Evolutionary conservation across 1,139 yeast genomes (phyloP), one percentile per base, ranked within the genome.

Genomic region (Hanseniaspora sp.): DNA sequence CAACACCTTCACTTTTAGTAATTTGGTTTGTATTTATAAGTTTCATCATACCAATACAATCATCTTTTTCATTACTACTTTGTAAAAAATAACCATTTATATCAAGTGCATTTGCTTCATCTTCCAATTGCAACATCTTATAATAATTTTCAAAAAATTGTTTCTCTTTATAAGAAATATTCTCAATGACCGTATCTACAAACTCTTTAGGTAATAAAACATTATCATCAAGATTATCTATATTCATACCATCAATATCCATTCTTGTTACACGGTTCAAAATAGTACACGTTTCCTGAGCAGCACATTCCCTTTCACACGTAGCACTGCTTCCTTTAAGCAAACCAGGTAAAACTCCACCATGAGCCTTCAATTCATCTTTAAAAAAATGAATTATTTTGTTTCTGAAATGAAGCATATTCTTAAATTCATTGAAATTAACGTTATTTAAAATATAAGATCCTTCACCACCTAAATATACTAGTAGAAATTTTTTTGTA

Each of bases 101-200:
- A 33, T 51, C 47, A 31, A 45, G 18, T 12, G 46, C 45, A 15
- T 39, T 42, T 33, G 41, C 48, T 17, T 46, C 42, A 34, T 86
- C 95, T 64, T 90, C 97, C 59, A 79, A 76, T 1, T 83, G 76
- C n/a, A 92, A 71, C 12, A 88, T 67, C 9, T 69, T 69, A 62
- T 85, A 86, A 95, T 96, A 92, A 55, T 81, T 76, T 37, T 72
- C 70, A 65, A 79, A 83, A 64, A 85, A 92, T 1, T 68, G 69
- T 6, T 67, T 64, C 54, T 83, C 80, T 15, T 42, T 45, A 1
- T 29, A 18, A 7, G 51, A 45, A 13, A 54, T 18, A 2, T 23
- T 11, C 11, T 30, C 48, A n/a, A 48, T 9, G 3, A 54, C 17
- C 5, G 12, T 6, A 11, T 48, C 42, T 6, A 54, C 38, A 35